Percentiles rank a stretch among this genome's conserved stretches.
Conservation (phyloP, 225 moss, liverwort and hornwort genomes). For the Pseudoscleropodium purum region DNA sequence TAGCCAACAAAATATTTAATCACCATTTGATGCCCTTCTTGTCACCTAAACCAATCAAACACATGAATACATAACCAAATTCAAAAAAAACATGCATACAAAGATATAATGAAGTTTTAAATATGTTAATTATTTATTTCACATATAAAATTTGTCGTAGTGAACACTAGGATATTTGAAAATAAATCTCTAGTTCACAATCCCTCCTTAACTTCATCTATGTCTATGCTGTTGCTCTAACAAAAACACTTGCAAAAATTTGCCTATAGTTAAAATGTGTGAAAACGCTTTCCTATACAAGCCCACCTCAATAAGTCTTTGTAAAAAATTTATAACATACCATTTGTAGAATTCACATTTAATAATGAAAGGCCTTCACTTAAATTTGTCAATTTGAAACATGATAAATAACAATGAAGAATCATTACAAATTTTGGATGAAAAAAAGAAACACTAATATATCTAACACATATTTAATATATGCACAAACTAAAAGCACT, state of each 20-base stretch:
- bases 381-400: not conserved
- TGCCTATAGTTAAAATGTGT: accelerated
- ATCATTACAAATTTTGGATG: not conserved
- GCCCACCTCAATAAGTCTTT: no score
- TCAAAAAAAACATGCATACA: not conserved
- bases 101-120: not conserved
- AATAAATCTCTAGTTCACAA: not conserved
- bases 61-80: not conserved
- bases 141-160: not conserved
- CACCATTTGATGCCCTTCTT: no score
- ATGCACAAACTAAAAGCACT: not conserved
- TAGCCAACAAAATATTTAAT: not conserved
- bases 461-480: not conserved
- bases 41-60: not conserved
- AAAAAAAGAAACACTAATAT: not conserved
- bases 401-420: no score
- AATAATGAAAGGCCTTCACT: not conserved
- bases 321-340: not conserved
- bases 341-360: not conserved
- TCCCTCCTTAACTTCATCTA: not conserved
- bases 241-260: not conserved
- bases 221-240: not conserved
- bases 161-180: not conserved
- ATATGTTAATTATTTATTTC: not conserved
- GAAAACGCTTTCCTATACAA: not conserved